Evolutionary conservation across 108 stramenopile species (phyloP), one percentile per base, ranked within the genome.

Genomic region (Fistulifera solaris): DNA sequence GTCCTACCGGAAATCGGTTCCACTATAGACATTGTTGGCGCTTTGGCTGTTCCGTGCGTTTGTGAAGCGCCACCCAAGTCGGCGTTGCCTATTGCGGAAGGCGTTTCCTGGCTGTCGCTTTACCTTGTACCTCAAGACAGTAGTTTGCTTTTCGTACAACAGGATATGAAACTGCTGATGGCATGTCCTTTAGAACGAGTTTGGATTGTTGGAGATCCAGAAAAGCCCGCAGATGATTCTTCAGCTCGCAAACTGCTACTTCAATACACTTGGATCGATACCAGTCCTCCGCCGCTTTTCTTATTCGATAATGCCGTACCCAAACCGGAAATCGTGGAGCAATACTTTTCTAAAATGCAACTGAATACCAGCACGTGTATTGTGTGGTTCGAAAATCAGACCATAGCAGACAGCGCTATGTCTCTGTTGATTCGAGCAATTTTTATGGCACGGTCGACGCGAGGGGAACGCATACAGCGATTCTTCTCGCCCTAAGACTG

Each of bases 101-200:
- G 90, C 2, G 70, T 92, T 11, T 76, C 76, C 27, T 92, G 90
- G 90, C 86, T 85, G 45, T 83, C 81, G 24, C 80, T 92, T n/a
- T 92, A 92, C 60, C 62, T 92, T 2, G 80, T 81, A 2, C 57
- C 87, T 17, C 43, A 85, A 38, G 80, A 72, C 10, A 62, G 66
- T 21, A 67, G 73, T 56, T 63, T 83, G 38, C 66, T 92, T 11
- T 56, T 92, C 28, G 90, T 77, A 18, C 86, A 92, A 57, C 86
- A 84, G 8, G 74, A 70, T 35, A 61, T 65, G 40, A 62, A 38
- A 15, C 50, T 51, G 11, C 11, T 21, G 15, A 23, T 23, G n/a
- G 48, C 44, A 24, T 48, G 53, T 35, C 17, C 39, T 16, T 52
- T 59, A 24, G 40, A 54, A 23, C 49, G 48, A 27, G 11, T 61